These are phyloP conservation scores for Fusarium acutatum DNA, from an alignment of 2,329 filamentous ascomycete genomes.

Conservation along the genomic window DNA sequence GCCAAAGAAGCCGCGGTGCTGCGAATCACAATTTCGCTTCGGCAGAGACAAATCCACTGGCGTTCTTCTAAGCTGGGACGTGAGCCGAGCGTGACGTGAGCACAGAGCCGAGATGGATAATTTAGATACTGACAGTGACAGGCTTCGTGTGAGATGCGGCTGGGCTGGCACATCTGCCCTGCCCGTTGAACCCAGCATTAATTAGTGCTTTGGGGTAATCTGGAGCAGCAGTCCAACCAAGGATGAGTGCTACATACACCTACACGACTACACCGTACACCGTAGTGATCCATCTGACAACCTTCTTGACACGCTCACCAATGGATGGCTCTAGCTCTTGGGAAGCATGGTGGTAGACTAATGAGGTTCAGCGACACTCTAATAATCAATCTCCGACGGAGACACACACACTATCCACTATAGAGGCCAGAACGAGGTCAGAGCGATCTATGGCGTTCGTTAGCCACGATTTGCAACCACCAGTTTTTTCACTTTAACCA, in stretches of 20 bases:
- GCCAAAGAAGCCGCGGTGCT: constrained; percentile 11
- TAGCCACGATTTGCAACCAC: constrained; percentile 8
- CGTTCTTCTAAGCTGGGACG: constrained; percentile 12
- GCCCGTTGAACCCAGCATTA: constrained; percentile 19
- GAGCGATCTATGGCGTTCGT: constrained; percentile 24
- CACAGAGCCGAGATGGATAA: constrained; percentile 15
- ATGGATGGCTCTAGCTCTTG: not conserved
- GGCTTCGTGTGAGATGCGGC: constrained; percentile 14
- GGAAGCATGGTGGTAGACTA: not conserved
- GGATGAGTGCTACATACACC: not conserved
- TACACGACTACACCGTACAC: not conserved
- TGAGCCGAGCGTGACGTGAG: constrained; percentile 29
- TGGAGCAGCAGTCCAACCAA: constrained; percentile 14
- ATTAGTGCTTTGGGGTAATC: constrained; percentile 22
- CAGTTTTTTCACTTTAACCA: not conserved
- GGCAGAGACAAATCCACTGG: constrained; percentile 16
- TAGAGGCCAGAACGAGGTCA: constrained; percentile 6
- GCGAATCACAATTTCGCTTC: constrained; percentile 39
- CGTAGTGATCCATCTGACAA: not conserved
- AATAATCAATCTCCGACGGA: constrained; percentile 4
- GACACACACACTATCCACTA: not conserved
- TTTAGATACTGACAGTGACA: constrained; percentile 2
- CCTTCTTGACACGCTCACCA: not conserved
- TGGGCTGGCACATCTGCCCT: constrained; percentile 13
- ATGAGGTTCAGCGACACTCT: constrained; percentile 1